phyloP scores from a whole-genome alignment of 306 rosid genomes.

The Sicyos edulis region DNA sequence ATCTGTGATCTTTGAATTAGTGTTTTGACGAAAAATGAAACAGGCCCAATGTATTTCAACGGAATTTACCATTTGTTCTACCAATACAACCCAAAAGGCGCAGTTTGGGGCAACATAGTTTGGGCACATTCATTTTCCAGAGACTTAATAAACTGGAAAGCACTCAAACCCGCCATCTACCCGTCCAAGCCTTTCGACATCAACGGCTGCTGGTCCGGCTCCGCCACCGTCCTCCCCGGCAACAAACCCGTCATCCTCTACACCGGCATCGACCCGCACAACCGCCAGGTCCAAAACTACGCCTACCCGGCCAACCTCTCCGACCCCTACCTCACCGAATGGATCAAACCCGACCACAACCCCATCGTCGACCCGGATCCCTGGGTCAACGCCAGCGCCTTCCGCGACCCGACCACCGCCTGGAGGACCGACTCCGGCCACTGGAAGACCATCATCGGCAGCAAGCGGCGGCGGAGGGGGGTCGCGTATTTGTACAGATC shows the following conservation, averaged over 20 bases:
- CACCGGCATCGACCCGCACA: conserved; percentile 49
- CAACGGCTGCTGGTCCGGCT: conserved; percentile 89
- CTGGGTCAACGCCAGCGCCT: conserved; percentile 35
- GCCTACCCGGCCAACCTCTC: conserved; percentile 53
- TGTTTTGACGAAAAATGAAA: not conserved
- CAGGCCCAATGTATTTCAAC: conserved; percentile 27
- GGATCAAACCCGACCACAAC: conserved; percentile 62
- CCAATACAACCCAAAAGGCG: too few relatives aligned
- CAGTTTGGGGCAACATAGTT: too few relatives aligned
- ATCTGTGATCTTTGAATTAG: not conserved
- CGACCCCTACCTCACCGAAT: conserved; percentile 50
- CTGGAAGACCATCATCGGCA: conserved; percentile 63
- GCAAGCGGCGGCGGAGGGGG: conserved; percentile 39
- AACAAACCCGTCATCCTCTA: conserved; percentile 61
- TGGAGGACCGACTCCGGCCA: conserved; percentile 50
- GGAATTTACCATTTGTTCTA: too few relatives aligned
- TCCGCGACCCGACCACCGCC: conserved; percentile 80
- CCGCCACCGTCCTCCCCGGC: conserved; percentile 61
- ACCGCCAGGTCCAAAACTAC: conserved; percentile 56
- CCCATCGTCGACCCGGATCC: conserved; percentile 32
- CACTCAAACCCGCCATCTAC: conserved; percentile 47
- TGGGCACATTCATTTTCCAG: conserved; percentile 84
- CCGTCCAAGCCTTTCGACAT: conserved; percentile 70
- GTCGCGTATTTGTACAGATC: conserved; percentile 58
- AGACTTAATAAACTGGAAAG: conserved; percentile 66